These are phyloP conservation scores for Cutaneotrichosporon cavernicola DNA, from an alignment of 1,284 basidiomycete genomes.

Conservation along the genomic window DNA sequence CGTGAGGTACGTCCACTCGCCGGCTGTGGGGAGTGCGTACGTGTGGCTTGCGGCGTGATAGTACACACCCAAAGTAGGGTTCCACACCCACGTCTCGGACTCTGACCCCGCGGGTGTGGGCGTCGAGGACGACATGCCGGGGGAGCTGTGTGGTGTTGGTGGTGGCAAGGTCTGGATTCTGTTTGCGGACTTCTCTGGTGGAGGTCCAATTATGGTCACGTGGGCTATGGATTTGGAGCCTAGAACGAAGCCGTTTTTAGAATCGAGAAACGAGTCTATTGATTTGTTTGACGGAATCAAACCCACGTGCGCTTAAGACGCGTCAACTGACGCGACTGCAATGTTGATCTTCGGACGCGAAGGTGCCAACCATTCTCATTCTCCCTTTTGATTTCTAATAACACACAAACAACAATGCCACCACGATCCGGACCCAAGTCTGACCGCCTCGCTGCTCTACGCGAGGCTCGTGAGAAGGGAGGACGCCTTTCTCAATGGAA, in stretches of 20 bases:
- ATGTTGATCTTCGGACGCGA: not conserved
- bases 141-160: not conserved
- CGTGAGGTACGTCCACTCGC: conserved; percentile 34
- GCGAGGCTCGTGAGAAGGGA: conserved; percentile 54
- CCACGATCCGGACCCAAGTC: conserved; percentile 14
- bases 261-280: not conserved
- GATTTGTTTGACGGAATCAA: not conserved
- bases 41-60: conserved; percentile 31
- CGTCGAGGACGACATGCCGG: not conserved
- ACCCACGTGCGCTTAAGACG: not conserved
- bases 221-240: not conserved
- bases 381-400: not conserved
- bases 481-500: conserved; percentile 55
- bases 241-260: not conserved
- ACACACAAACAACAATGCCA: conserved; percentile 9
- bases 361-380: not conserved
- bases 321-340: conserved; percentile 1
- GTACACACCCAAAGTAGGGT: conserved; percentile 29
- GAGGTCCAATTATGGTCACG: not conserved
- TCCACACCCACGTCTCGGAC: conserved; percentile 30
- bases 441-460: conserved; percentile 53
- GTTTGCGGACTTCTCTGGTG: not conserved
- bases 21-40: conserved; percentile 29
- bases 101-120: not conserved
- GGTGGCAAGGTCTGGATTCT: not conserved